These are phyloP conservation scores for Corymbia maculata DNA, from an alignment of 345 rosid genomes.

Conservation along the genomic window DNA sequence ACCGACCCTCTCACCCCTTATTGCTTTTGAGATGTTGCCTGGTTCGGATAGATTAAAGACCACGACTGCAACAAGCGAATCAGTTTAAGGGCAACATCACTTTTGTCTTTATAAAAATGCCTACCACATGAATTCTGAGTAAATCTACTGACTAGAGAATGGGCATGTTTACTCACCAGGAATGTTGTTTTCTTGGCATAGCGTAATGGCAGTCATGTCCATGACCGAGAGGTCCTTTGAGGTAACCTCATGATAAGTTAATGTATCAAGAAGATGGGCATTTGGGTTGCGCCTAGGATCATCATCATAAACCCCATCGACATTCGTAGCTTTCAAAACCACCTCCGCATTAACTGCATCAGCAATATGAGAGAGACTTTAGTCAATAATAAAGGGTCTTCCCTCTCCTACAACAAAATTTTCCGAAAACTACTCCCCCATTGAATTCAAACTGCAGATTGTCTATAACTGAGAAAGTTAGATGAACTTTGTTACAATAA, in stretches of 20 bases:
- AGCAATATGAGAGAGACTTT: not conserved
- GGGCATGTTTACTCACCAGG: constrained; percentile 46
- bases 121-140: not conserved
- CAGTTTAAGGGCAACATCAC: not conserved
- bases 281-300: constrained; percentile 79
- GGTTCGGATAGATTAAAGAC: constrained; percentile 77
- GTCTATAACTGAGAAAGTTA: not conserved
- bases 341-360: constrained; percentile 84
- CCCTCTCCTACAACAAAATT: not conserved
- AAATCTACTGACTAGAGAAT: not conserved
- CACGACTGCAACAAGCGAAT: constrained; percentile 46
- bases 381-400: not conserved
- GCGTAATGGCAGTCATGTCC: constrained; percentile 96
- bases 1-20: constrained; percentile 83
- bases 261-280: constrained; percentile 65
- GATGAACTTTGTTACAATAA: not conserved
- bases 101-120: not conserved
- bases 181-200: constrained; percentile 94
- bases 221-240: constrained; percentile 89
- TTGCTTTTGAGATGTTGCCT: constrained; percentile 85
- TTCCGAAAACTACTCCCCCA: not conserved
- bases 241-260: constrained; percentile 80
- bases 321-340: constrained; percentile 89
- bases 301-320: constrained; percentile 81
- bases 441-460: not conserved